phyloP scores from a whole-genome alignment of 2,329 filamentous ascomycete genomes.

The Ophidiomyces ophidiicola region DNA sequence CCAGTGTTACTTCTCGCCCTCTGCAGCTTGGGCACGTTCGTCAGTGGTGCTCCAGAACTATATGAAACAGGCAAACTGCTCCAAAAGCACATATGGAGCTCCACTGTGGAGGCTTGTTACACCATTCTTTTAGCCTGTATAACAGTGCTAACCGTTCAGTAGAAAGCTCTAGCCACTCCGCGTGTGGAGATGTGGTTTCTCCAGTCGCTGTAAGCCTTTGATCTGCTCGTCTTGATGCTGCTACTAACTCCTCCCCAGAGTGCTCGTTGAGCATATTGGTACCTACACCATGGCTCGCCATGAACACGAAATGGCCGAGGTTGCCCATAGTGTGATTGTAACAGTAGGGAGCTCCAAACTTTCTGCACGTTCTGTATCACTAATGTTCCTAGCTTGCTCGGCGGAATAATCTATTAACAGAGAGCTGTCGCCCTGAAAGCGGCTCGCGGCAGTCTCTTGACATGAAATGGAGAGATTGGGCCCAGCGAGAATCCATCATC shows the following conservation, averaged over 20 bases:
- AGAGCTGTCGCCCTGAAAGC: constrained; percentile 12
- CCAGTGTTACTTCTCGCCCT: constrained; percentile 16
- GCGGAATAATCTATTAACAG: constrained; percentile 17
- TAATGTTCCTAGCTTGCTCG: constrained; percentile 13
- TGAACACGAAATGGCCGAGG: constrained; percentile 19
- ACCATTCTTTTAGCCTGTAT: neutral
- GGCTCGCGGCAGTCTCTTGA: constrained; percentile 16
- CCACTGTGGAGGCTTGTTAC: constrained; percentile 11
- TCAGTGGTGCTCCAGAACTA: constrained; percentile 9
- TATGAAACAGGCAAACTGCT: constrained; percentile 14
- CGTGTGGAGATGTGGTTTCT: constrained; percentile 18
- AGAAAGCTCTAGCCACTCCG: constrained; percentile 15
- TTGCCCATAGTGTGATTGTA: constrained; percentile 18
- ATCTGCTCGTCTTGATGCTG: neutral
- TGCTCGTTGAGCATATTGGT: constrained; percentile 18
- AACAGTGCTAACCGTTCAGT: neutral
- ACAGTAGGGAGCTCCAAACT: constrained; percentile 14
- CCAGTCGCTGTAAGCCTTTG: constrained; percentile 15
- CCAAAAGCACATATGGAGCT: constrained; percentile 14
- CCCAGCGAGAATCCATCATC: constrained; percentile 17
- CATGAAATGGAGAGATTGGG: constrained; percentile 18
- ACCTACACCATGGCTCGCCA: constrained; percentile 17
- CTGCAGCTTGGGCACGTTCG: constrained; percentile 15
- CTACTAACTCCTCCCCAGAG: constrained; percentile 8
- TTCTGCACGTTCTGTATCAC: neutral